phyloP scores from a whole-genome alignment of 371 early-diverging fungal species.

The Choanephora cucurbitarum region DNA sequence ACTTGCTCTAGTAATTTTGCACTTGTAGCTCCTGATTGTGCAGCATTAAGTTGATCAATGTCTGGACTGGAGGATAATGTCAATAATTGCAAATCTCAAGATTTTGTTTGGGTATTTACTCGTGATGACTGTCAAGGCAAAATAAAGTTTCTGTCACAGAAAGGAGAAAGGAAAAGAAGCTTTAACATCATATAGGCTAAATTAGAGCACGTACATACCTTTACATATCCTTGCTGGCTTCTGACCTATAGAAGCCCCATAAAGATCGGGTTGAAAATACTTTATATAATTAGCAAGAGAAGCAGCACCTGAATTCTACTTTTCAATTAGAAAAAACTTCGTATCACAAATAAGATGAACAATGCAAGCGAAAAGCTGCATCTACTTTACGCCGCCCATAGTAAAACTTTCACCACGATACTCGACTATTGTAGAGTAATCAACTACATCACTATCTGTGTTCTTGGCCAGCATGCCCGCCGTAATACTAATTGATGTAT shows the following conservation, averaged over 20 bases:
- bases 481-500: conserved; percentile 22
- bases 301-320: conserved; percentile 30
- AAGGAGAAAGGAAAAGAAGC: not conserved
- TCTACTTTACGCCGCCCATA: conserved; percentile 35
- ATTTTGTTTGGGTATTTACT: conserved; percentile 15
- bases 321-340: not conserved
- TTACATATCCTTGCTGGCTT: conserved; percentile 24
- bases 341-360: too few species aligned
- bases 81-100: not conserved
- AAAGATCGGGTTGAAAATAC: conserved; percentile 23
- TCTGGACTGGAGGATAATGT: conserved; percentile 14
- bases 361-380: not conserved
- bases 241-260: conserved; percentile 32
- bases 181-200: not conserved
- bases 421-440: conserved; percentile 23
- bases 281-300: conserved; percentile 33
- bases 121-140: conserved; percentile 23
- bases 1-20: conserved; percentile 29
- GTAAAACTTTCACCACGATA: conserved; percentile 34
- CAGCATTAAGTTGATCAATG: conserved; percentile 42
- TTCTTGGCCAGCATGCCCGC: conserved; percentile 36
- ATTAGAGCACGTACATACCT: conserved; percentile 14
- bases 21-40: conserved; percentile 39
- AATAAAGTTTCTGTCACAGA: conserved; percentile 29
- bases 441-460: conserved; percentile 19